These are phyloP conservation scores for Fusarium pininemorale DNA, from an alignment of 2,329 filamentous ascomycete genomes.

Conservation along the genomic window DNA sequence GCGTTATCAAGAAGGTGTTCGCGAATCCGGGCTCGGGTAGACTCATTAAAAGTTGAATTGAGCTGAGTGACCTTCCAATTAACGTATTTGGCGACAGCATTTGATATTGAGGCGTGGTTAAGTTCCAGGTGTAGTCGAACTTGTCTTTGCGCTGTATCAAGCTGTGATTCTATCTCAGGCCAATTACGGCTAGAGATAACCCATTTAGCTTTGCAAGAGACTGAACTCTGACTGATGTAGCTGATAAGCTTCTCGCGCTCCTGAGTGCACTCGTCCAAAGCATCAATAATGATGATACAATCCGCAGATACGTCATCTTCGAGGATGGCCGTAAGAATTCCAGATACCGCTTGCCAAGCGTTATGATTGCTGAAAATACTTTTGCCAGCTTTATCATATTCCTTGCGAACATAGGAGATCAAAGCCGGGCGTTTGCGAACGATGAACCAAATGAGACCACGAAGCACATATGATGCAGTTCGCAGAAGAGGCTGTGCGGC, in stretches of 20 bases:
- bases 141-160: fast-evolving
- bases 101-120: fast-evolving
- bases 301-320: fast-evolving
- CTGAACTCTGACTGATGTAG: fast-evolving
- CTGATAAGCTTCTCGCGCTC: fast-evolving
- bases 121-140: background rate
- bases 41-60: background rate
- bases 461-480: background rate
- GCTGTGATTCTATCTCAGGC: background rate
- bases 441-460: fast-evolving
- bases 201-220: fast-evolving
- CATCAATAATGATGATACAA: background rate
- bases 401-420: fast-evolving
- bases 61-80: fast-evolving
- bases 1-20: background rate
- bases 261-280: background rate
- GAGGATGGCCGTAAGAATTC: background rate
- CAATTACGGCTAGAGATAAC: fast-evolving
- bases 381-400: fast-evolving
- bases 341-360: background rate
- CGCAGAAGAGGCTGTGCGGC: background rate
- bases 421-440: fast-evolving
- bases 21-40: too few relatives aligned
- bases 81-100: fast-evolving
- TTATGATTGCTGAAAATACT: fast-evolving